These are phyloP conservation scores for Tetratostichococcus sp. DNA, from an alignment of 139 green algal genomes.

Conservation along the genomic window DNA sequence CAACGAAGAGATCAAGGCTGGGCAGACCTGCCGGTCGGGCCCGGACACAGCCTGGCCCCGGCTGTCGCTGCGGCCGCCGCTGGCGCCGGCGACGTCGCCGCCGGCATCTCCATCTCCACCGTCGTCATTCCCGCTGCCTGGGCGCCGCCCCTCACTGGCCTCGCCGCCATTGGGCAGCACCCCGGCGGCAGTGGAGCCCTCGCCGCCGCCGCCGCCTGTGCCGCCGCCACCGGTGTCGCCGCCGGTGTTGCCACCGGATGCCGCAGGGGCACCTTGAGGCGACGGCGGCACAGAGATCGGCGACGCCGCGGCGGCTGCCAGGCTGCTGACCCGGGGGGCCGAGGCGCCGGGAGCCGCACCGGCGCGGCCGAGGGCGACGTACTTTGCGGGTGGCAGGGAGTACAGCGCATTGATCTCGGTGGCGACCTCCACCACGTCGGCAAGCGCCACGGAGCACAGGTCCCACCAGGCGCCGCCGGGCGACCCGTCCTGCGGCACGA, in stretches of 20 bases:
- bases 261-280: not conserved
- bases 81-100: not conserved
- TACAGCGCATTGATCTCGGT: conserved; percentile 54
- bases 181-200: not conserved
- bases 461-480: conserved; percentile 68
- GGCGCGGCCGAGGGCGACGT: conserved; percentile 29
- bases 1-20: no score
- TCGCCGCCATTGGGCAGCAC: not conserved
- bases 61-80: conserved; percentile 1
- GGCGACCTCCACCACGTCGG: conserved; percentile 61
- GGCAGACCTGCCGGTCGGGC: not conserved
- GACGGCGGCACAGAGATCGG: not conserved
- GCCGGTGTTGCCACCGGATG: no score
- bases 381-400: conserved; percentile 33
- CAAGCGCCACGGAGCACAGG: conserved; percentile 56
- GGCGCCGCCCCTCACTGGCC: not conserved
- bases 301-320: not conserved
- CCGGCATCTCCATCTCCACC: not conserved
- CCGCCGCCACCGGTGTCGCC: no score
- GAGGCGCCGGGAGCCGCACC: not conserved
- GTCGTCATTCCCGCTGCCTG: no score
- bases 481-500: no score
- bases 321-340: not conserved
- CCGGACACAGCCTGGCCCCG: not conserved
- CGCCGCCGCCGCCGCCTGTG: no score